A percentile compares a stretch with the other conserved stretches of the same genome.
phyloP scores from a whole-genome alignment of 495 filamentous ascomycete genomes.

The Thozetella sp. region DNA sequence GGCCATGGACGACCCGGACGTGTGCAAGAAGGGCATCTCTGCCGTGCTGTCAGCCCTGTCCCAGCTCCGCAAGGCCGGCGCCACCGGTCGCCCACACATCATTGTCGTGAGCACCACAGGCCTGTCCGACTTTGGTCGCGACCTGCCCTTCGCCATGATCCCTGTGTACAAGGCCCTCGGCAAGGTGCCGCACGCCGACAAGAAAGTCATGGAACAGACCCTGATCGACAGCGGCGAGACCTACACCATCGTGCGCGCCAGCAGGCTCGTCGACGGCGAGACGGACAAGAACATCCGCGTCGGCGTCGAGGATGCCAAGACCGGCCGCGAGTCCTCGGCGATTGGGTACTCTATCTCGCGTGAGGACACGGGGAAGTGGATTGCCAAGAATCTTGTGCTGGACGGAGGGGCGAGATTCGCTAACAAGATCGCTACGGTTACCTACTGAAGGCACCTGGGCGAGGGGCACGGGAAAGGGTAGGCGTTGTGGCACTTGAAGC shows the following conservation, averaged over 20 bases:
- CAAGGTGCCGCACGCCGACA: constrained; percentile 50
- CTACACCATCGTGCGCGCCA: constrained; percentile 11
- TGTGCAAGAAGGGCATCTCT: constrained; percentile 46
- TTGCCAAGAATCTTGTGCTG: constrained; percentile 25
- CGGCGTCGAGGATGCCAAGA: constrained; percentile 37
- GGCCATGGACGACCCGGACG: constrained; percentile 45
- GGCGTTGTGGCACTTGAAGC: neutral
- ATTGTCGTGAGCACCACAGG: constrained; percentile 49
- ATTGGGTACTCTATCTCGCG: constrained; percentile 49
- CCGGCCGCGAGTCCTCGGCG: constrained; percentile 24
- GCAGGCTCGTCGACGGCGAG: constrained; percentile 25
- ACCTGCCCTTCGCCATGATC: constrained; percentile 43
- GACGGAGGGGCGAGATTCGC: constrained; percentile 9
- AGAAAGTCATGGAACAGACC: constrained; percentile 28
- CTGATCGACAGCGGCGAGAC: constrained; percentile 8
- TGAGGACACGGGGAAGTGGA: constrained; percentile 40
- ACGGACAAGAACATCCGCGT: constrained; percentile 28
- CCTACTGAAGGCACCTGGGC: constrained; percentile 8
- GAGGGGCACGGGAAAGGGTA: neutral
- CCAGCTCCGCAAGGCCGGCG: constrained; percentile 2
- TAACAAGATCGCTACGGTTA: constrained; percentile 21
- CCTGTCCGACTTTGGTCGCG: constrained; percentile 34
- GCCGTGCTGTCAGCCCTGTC: constrained; percentile 39
- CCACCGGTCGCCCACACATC: constrained; percentile 32
- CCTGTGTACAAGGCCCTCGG: constrained; percentile 49